These are phyloP conservation scores for Acacia acuminata DNA, from an alignment of 306 rosid species.

Conservation along the genomic window DNA sequence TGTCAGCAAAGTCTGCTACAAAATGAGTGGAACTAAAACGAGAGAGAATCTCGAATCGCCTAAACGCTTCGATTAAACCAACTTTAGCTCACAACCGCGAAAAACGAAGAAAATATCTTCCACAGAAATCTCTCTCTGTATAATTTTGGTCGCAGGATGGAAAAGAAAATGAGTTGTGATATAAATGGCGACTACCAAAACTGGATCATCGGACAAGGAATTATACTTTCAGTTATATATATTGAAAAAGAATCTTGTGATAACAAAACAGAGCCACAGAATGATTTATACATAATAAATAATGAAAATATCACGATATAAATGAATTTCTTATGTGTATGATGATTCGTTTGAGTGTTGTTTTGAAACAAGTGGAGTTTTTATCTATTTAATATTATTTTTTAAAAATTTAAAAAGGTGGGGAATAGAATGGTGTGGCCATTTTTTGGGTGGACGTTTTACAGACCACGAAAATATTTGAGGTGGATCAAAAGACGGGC, in stretches of 20 bases:
- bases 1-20: neutral
- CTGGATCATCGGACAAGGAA: neutral
- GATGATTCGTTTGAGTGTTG: too few species aligned
- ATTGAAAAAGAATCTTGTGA: neutral
- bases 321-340: too few species aligned
- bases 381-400: too few species aligned
- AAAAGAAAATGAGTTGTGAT: neutral
- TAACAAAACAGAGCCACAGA: neutral
- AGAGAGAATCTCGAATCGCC: conserved; percentile 16
- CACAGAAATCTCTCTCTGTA: neutral
- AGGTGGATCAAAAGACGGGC: conserved; percentile 43
- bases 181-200: neutral
- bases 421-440: neutral
- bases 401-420: too few species aligned
- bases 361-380: neutral
- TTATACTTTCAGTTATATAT: neutral
- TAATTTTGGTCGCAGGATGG: neutral
- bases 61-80: neutral
- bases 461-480: neutral
- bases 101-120: conserved; percentile 46
- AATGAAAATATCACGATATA: too few species aligned
- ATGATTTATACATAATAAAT: too few species aligned
- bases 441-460: neutral
- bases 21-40: conserved; percentile 2
- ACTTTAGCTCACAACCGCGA: conserved; percentile 39